Evolutionary conservation across 2,329 filamentous ascomycete genomes (phyloP).

Genomic region (Juglanconis sp.): DNA sequence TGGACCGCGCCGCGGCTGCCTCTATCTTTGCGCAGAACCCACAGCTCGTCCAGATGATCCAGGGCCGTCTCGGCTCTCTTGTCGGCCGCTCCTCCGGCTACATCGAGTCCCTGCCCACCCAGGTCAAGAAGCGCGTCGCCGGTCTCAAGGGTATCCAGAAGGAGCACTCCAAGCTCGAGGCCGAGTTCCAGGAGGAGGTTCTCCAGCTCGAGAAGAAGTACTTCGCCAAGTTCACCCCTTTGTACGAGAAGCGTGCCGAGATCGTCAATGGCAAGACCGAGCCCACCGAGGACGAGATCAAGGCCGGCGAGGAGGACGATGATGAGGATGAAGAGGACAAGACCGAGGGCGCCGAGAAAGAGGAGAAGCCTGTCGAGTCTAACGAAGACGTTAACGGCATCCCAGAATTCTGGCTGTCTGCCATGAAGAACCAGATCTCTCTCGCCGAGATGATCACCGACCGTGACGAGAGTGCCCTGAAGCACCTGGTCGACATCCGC

Average conservation of each 20-base stretch:
- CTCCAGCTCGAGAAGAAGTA: slow-evolving; percentile 99
- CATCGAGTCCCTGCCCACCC: slow-evolving; percentile 87
- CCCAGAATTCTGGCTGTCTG: slow-evolving; percentile 98
- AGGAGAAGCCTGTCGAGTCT: slow-evolving; percentile 56
- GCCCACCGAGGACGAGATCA: slow-evolving; percentile 82
- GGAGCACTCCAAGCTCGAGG: slow-evolving; percentile 97
- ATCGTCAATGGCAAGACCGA: slow-evolving; percentile 87
- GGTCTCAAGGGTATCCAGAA: slow-evolving; percentile 98
- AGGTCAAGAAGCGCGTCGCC: slow-evolving; percentile 88
- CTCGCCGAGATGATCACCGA: slow-evolving; percentile 99
- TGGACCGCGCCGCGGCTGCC: slow-evolving; percentile 82
- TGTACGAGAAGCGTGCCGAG: slow-evolving; percentile 90
- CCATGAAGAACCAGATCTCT: slow-evolving; percentile 99
- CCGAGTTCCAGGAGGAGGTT: slow-evolving; percentile 97
- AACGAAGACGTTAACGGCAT: slow-evolving; percentile 69
- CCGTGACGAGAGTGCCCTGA: slow-evolving; percentile 89
- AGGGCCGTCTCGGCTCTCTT: slow-evolving; percentile 89
- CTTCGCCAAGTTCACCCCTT: slow-evolving; percentile 95
- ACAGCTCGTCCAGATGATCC: slow-evolving; percentile 92
- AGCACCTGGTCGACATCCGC: slow-evolving; percentile 85
- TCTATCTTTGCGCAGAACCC: slow-evolving; percentile 96
- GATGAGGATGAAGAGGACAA: slow-evolving; percentile 59
- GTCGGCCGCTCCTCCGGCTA: slow-evolving; percentile 96
- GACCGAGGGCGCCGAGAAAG: slow-evolving; percentile 47
- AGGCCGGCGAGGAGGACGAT: slow-evolving; percentile 77